These are phyloP conservation scores for Malania oleifera DNA, from an alignment of 164 flowering plant genomes.

Conservation along the genomic window DNA sequence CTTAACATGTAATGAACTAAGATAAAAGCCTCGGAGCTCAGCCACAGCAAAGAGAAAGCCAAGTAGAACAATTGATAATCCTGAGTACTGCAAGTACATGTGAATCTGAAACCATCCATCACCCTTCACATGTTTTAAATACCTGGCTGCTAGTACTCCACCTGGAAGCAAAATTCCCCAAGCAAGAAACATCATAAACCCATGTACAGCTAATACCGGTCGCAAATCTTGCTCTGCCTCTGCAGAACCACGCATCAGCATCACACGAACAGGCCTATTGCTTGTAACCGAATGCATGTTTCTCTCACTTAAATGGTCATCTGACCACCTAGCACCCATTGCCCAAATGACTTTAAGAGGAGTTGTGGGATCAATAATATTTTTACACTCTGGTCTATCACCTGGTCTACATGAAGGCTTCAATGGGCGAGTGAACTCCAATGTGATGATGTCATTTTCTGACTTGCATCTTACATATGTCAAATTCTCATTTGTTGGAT, in stretches of 20 bases:
- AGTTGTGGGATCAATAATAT: conserved; percentile 78
- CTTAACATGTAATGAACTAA: conserved; percentile 80
- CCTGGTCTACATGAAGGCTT: conserved; percentile 53
- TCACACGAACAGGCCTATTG: conserved; percentile 64
- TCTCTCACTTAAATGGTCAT: conserved; percentile 54
- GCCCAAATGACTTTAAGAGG: conserved; percentile 96
- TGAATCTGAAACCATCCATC: conserved; percentile 91
- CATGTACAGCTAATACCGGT: conserved; percentile 96
- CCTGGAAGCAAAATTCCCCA: conserved; percentile 97
- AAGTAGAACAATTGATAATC: conserved; percentile 69
- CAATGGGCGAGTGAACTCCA: conserved; percentile 87
- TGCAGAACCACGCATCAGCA: conserved; percentile 86
- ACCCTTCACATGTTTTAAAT: conserved; percentile 83
- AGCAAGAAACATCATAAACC: conserved; percentile 99
- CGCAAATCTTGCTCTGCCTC: conserved; percentile 94
- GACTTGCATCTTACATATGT: conserved; percentile 82
- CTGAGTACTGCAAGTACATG: conserved; percentile 91
- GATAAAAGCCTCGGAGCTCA: conserved; percentile 76
- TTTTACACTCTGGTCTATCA: conserved; percentile 64
- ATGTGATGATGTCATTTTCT: conserved; percentile 85
- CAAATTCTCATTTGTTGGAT: conserved; percentile 83
- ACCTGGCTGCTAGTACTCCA: conserved; percentile 87
- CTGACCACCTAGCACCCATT: conserved; percentile 88
- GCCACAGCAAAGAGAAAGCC: conserved; percentile 95
- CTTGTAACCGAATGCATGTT: conserved; percentile 87